Evolutionary conservation across 306 rosid genomes (phyloP).

Genomic region (Spatholobus suberectus): DNA sequence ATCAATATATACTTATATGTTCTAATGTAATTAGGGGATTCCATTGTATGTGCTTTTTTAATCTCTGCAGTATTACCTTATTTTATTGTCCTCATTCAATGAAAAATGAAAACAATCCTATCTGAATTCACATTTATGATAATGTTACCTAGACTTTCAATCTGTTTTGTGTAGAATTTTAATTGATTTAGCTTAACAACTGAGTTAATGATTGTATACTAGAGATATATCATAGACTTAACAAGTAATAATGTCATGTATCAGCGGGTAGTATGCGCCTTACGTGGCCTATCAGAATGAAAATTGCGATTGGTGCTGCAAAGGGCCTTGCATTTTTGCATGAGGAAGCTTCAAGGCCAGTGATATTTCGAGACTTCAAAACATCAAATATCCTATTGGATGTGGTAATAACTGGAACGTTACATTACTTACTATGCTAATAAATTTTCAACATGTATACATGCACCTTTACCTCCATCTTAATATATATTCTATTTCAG

Average conservation of each 20-base stretch:
- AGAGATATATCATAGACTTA: neutral
- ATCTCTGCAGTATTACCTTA: neutral
- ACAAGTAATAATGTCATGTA: neutral
- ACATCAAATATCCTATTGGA: conserved; percentile 69
- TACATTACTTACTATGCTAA: neutral
- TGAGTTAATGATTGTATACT: neutral
- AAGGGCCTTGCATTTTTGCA: conserved; percentile 77
- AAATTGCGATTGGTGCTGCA: conserved; percentile 68
- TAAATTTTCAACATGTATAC: neutral
- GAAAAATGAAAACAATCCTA: neutral
- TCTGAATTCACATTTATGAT: neutral
- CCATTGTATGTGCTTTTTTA: neutral
- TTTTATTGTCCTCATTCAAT: neutral
- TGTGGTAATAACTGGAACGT: conserved; percentile 42
- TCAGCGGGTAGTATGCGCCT: conserved; percentile 46
- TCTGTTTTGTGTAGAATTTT: neutral
- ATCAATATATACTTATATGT: neutral
- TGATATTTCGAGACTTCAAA: conserved; percentile 72
- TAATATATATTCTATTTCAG: conserved; percentile 43
- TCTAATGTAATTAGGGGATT: neutral
- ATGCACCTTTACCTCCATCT: neutral
- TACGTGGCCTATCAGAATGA: conserved; percentile 68
- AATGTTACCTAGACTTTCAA: neutral
- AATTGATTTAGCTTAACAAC: neutral
- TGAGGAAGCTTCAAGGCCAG: conserved; percentile 59